phyloP scores from a whole-genome alignment of 345 rosid genomes.

The Linum trigynum region DNA sequence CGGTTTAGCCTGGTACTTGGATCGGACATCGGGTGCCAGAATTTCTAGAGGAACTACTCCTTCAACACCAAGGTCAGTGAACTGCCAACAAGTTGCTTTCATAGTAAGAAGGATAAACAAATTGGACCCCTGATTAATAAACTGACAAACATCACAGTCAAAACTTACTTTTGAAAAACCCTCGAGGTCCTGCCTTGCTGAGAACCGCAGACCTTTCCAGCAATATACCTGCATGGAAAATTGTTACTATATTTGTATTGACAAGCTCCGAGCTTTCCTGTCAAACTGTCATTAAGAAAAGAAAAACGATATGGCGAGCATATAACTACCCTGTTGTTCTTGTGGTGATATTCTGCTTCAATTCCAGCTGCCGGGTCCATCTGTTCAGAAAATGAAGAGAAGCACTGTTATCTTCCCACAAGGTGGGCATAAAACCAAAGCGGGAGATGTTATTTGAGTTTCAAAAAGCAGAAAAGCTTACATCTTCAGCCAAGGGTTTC shows the following conservation, averaged over 20 bases:
- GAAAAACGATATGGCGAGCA: neutral
- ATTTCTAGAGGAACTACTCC: constrained; percentile 94
- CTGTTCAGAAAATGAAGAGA: constrained; percentile 26
- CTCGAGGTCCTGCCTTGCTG: constrained; percentile 96
- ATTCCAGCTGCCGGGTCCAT: constrained; percentile 94
- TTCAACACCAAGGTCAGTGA: constrained; percentile 86
- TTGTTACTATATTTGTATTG: neutral
- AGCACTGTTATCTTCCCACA: constrained; percentile 1
- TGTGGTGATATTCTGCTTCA: constrained; percentile 89
- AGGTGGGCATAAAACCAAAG: neutral
- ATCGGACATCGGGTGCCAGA: constrained; percentile 59
- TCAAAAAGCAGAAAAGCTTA: constrained; percentile 29
- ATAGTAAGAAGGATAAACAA: constrained; percentile 2
- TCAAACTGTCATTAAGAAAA: neutral
- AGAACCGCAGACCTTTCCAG: constrained; percentile 92
- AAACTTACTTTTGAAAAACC: constrained; percentile 78
- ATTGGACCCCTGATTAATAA: neutral
- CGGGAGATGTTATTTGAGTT: neutral
- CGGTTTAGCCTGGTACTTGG: constrained; percentile 84
- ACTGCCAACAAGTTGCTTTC: constrained; percentile 39
- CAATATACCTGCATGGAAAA: constrained; percentile 67
- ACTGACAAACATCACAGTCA: neutral
- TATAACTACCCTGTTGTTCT: constrained; percentile 61
- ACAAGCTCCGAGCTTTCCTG: neutral
- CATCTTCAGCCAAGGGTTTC: constrained; percentile 96